phyloP scores from a whole-genome alignment of 73 alveolate species.

The Loxodes magnus region DNA sequence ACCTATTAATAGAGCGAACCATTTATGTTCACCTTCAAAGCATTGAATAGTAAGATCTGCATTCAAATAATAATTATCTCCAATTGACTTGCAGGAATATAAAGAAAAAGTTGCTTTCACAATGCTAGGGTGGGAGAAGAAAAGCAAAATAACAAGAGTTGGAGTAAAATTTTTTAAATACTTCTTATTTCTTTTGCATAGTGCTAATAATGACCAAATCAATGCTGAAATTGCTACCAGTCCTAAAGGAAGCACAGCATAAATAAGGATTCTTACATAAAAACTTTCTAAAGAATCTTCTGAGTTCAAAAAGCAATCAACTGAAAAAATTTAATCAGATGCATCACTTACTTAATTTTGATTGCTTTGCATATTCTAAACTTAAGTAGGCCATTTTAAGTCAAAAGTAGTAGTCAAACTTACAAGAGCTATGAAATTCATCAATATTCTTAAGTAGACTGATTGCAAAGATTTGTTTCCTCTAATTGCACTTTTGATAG shows the following conservation, averaged over 20 bases:
- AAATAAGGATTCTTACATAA: slow-evolving; percentile 19
- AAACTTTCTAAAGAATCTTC: slow-evolving; percentile 15
- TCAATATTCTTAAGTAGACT: slow-evolving; percentile 29
- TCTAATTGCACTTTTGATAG: slow-evolving; percentile 22
- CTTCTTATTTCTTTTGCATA: slow-evolving; percentile 12
- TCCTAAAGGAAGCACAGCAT: slow-evolving; percentile 18
- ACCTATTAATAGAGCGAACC: slow-evolving; percentile 10
- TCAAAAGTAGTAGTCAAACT: slow-evolving; percentile 17
- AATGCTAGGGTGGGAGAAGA: slow-evolving; percentile 42
- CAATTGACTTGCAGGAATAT: slow-evolving; percentile 39
- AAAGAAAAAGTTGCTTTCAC: slow-evolving; percentile 30
- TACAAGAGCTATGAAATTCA: slow-evolving; percentile 30
- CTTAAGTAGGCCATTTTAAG: slow-evolving; percentile 37
- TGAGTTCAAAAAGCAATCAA: slow-evolving; percentile 12
- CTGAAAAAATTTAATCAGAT: slow-evolving; percentile 8
- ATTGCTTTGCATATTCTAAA: neutral
- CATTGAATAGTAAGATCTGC: slow-evolving; percentile 31
- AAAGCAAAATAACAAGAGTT: slow-evolving; percentile 26
- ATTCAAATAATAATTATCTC: slow-evolving; percentile 22
- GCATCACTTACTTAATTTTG: neutral
- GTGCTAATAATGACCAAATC: slow-evolving; percentile 17
- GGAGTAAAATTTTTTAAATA: slow-evolving; percentile 24
- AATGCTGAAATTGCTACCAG: slow-evolving; percentile 9
- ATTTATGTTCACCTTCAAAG: slow-evolving; percentile 14
- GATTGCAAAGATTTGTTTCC: slow-evolving; percentile 13